phyloP scores from a whole-genome alignment of 306 rosid species.

The Pueraria montana region DNA sequence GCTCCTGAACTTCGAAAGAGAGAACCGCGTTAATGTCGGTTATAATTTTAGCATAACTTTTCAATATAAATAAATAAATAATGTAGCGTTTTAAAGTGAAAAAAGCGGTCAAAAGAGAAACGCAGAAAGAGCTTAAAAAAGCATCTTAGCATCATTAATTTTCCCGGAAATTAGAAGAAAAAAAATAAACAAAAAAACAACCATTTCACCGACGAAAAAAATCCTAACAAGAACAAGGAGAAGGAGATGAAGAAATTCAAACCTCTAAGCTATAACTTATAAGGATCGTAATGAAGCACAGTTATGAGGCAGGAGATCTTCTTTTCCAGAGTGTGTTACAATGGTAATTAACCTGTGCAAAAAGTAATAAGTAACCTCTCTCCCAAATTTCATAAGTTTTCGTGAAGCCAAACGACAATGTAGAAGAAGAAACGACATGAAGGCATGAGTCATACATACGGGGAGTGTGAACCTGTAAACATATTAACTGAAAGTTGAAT shows the following conservation, averaged over 20 bases:
- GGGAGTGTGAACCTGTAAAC: background rate
- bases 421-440: background rate
- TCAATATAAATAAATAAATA: background rate
- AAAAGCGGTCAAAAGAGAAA: conserved; percentile 21
- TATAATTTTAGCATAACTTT: conserved; percentile 13
- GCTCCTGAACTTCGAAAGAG: conserved; percentile 51
- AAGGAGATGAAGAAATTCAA: conserved; percentile 15
- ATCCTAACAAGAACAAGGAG: conserved; percentile 17
- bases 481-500: background rate
- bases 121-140: conserved; percentile 52
- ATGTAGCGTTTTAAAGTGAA: background rate
- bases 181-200: background rate
- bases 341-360: background rate
- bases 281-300: conserved; percentile 21
- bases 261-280: background rate
- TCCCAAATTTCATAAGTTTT: conserved; percentile 8
- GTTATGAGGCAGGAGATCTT: background rate
- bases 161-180: background rate
- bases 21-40: conserved; percentile 42
- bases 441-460: background rate
- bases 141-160: conserved; percentile 42
- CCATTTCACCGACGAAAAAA: background rate
- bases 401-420: conserved; percentile 21
- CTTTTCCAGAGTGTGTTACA: background rate
- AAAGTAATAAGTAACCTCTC: background rate